Base-by-base conservation (phyloP, 768 basidiomycete species). In the Lentinula edodes region DNA sequence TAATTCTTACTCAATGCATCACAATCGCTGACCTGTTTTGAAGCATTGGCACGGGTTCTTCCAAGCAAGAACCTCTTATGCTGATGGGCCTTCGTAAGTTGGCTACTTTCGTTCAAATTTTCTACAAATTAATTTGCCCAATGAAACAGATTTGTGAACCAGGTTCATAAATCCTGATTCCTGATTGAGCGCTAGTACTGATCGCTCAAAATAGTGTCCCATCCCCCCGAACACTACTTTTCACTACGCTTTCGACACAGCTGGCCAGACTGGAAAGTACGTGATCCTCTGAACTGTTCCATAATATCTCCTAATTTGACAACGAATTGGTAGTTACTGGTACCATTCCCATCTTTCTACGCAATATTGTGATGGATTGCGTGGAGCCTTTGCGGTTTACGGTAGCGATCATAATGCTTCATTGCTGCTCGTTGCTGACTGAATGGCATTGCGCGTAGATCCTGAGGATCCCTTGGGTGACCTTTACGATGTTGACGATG, bases 361-460 rank as follows among this genome's bases (percentile, higher is more conserved):
- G 0, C 83, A 84, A 64, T 84, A 83, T 59, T 85, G 78, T 60
- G 79, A 80, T 65, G 79, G 79, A 0, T 66, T 77, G 15, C 68
- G 78, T 45, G 78, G 78, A 2, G 66, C 67, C 0, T 42, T 78
- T 10, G 69, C 77, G 18, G 63, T 80, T 3, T 76, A 78, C 56
- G 53, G 53, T 54, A 5, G 18, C 13, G 2, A 38, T 54, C 5
- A 16, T 38, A 5, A 4, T 5, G 28, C 28, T 41, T 54, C 9
- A 8, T 10, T 36, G 18, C 12, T 20, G n/a, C 18, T 18, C 35
- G 38, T 36, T 32, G 2, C 53, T 54, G 38, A 54, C 28, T 28
- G 2, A 3, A 5, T 18, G 36, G 4, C 5, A 2, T 39, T 36
- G n/a, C 3, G 32, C 6, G 38, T 39, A 54, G 78, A 82, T 52